Percentiles rank a stretch among this genome's conserved stretches.
Conservation (phyloP, 83 land plant genomes). For the Thuja plicata region DNA sequence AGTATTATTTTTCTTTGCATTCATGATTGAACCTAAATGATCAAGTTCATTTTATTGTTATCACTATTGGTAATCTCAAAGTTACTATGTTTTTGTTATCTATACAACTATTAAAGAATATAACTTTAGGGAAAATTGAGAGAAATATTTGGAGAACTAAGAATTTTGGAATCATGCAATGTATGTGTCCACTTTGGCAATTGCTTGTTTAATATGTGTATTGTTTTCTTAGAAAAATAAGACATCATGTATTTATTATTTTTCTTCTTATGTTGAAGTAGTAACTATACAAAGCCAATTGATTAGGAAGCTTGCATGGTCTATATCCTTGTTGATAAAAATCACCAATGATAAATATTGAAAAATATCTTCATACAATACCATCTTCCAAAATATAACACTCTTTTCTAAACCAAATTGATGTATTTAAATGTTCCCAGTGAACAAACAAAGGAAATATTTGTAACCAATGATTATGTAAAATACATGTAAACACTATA, state of each 20-base stretch:
- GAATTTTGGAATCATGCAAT: background rate
- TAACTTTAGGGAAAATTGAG: background rate
- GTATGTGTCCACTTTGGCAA: background rate
- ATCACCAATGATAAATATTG: background rate
- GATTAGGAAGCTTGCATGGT: too few species aligned
- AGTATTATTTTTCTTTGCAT: constrained; percentile 15
- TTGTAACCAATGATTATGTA: background rate
- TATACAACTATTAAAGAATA: too few species aligned
- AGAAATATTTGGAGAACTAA: background rate
- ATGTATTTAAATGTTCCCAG: background rate
- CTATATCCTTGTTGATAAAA: background rate
- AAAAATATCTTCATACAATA: background rate
- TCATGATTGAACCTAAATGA: background rate
- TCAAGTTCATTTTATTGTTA: too few species aligned
- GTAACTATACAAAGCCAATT: too few species aligned
- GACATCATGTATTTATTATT: too few species aligned
- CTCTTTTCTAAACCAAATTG: background rate
- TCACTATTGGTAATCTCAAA: background rate
- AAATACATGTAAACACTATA: background rate
- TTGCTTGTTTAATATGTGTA: background rate
- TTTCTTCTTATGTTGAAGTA: background rate
- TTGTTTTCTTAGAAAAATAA: too few species aligned
- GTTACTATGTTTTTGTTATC: background rate
- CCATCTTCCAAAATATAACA: background rate
- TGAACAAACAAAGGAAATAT: background rate